phyloP scores from a whole-genome alignment of 768 basidiomycete genomes.

The Holtermanniella nyarrowii region DNA sequence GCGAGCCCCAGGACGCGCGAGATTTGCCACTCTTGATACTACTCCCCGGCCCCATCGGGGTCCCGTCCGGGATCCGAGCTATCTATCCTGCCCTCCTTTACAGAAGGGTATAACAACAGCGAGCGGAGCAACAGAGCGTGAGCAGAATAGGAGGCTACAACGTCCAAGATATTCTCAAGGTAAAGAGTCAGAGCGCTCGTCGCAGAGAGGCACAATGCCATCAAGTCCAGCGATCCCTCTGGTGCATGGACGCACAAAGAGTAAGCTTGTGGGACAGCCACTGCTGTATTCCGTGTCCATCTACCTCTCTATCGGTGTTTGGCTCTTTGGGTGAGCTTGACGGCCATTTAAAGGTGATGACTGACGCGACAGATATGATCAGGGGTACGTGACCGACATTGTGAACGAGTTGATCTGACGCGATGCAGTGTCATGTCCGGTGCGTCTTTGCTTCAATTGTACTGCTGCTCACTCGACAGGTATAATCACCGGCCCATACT shows the following conservation, averaged over 20 bases:
- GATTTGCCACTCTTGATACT: too few species aligned
- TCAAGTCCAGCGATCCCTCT: constrained; percentile 23
- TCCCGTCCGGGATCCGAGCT: too few species aligned
- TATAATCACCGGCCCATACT: constrained; percentile 55
- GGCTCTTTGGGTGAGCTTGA: constrained; percentile 37
- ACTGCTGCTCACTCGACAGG: constrained; percentile 44
- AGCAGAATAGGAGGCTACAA: too few species aligned
- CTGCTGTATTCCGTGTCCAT: constrained; percentile 38
- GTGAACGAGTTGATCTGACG: neutral
- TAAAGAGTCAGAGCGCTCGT: too few species aligned
- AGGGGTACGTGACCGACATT: constrained; percentile 25
- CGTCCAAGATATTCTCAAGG: too few species aligned
- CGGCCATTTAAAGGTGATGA: neutral
- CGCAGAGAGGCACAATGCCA: constrained; percentile 20
- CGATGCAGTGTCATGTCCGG: constrained; percentile 35
- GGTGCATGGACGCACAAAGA: constrained; percentile 27
- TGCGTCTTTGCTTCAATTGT: constrained; percentile 4
- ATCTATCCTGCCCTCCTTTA: too few species aligned
- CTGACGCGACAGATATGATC: constrained; percentile 27
- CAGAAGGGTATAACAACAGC: too few species aligned
- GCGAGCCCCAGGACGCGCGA: too few species aligned
- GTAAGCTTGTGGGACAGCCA: constrained; percentile 26
- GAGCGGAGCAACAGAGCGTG: too few species aligned
- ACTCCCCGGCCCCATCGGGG: too few species aligned
- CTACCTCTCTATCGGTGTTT: constrained; percentile 38